Conservation (phyloP, 2,329 filamentous ascomycete species). For the Tolypocladium capitatum region DNA sequence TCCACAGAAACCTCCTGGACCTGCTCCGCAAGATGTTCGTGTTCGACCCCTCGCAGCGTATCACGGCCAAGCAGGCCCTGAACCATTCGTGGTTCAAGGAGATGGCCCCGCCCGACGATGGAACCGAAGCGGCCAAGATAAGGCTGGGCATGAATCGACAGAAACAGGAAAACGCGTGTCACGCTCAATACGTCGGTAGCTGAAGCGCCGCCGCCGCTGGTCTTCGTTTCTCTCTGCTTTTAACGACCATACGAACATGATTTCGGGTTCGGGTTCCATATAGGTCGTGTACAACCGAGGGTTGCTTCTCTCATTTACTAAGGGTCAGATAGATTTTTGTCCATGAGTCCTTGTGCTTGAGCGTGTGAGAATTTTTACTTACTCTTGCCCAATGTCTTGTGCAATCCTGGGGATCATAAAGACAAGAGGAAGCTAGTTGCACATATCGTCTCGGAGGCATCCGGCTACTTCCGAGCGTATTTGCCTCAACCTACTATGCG, state of each 20-base stretch:
- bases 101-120: constrained; percentile 48
- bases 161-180: constrained; percentile 21
- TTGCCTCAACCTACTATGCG: too few species aligned
- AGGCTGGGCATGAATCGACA: constrained; percentile 35
- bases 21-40: constrained; percentile 54
- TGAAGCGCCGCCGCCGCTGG: constrained; percentile 8
- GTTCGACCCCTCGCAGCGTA: constrained; percentile 51
- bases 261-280: constrained; percentile 8
- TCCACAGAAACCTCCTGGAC: constrained; percentile 50
- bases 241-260: constrained; percentile 20
- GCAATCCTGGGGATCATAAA: too few species aligned
- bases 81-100: constrained; percentile 58
- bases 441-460: too few species aligned
- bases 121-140: constrained; percentile 54
- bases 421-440: too few species aligned
- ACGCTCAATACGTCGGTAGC: constrained; percentile 12
- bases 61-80: constrained; percentile 52
- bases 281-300: too few species aligned
- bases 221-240: not conserved
- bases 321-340: constrained; percentile 28
- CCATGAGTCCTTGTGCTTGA: constrained; percentile 14
- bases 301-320: constrained; percentile 18
- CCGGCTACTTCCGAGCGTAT: too few species aligned
- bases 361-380: too few species aligned
- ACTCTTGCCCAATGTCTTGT: too few species aligned